phyloP scores from a whole-genome alignment of 139 green algal genomes.

The Tetraselmis striata region DNA sequence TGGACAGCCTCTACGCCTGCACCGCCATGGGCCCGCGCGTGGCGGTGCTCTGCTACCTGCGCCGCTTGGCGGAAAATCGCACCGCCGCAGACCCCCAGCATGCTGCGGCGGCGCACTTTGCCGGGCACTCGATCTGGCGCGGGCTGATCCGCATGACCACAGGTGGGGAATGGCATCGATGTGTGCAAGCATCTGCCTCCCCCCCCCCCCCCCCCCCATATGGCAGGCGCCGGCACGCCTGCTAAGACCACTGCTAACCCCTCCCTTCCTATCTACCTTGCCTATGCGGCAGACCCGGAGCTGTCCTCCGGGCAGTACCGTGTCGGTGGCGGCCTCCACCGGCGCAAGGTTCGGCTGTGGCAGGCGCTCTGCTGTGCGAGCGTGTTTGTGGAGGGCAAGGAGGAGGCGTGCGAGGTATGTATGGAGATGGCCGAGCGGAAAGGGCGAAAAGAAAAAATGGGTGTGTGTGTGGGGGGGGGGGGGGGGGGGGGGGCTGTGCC shows the following conservation, averaged over 20 bases:
- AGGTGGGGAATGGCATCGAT: neutral
- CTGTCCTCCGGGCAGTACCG: constrained; percentile 28
- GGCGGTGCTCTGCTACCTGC: neutral
- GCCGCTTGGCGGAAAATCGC: neutral
- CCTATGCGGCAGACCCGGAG: constrained; percentile 17
- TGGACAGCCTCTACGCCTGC: neutral
- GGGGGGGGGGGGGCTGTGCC: too few species aligned
- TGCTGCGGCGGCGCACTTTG: too few species aligned
- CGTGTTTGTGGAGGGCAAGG: neutral
- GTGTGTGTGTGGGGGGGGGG: too few species aligned
- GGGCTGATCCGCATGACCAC: neutral
- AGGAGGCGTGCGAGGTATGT: neutral
- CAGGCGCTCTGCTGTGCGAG: constrained; percentile 21
- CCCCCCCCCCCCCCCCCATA: neutral
- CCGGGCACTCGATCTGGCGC: neutral
- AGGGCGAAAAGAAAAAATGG: too few species aligned
- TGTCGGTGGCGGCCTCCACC: constrained; percentile 33
- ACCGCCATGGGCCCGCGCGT: neutral
- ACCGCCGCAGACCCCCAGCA: too few species aligned
- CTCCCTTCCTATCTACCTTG: neutral
- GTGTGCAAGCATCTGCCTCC: too few species aligned
- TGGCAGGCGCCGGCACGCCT: neutral
- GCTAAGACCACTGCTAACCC: neutral
- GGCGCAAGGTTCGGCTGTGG: constrained; percentile 48
- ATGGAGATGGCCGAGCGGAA: too few species aligned